Base-by-base conservation (phyloP, 352 stramenopile genomes). In the Stephanocyclus meneghinianus region DNA sequence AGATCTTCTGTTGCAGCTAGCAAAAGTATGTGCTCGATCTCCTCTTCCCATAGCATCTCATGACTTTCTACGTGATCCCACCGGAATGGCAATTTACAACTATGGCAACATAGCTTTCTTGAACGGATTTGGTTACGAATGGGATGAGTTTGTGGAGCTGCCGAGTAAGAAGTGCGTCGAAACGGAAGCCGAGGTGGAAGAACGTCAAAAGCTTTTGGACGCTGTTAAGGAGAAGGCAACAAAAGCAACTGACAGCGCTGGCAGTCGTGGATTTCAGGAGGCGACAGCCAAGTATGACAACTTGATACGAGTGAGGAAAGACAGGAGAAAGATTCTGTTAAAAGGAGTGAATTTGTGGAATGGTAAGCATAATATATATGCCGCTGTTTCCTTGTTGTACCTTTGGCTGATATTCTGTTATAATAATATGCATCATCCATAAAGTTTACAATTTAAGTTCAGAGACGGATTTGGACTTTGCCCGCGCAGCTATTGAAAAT, bases 41-140 rank as follows among this genome's bases (percentile, higher is more conserved):
- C 37, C 56, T 37, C 57, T 84, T 35, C 59, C 71, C 8, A 71
- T 84, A 11, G 77, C 77, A 67, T 84, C 77, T n/a, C 77, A 84
- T 48, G 77, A 84, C 29, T 84, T 84, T 68, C 32, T 84, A 8
- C 77, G 77, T 26, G 61, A 81, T 67, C 59, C 74, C 4, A 59
- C 56, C 18, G 66, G 47, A 26, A 44, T 76, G 29, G 71, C 77
- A 32, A 84, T 80, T 53, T 84, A 77, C 50, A 74, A 70, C 44
- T 84, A 84, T 50, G 77, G 77, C 32, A 84, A 84, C 47, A 7
- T 21, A 35, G 70, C 77, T 13, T 84, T 84, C 45, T 73, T 84
- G 51, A 40, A 51, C 63, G 71, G 55, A 21, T 84, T 84, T 59
- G 77, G 77, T 0, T 84, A 84, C 51, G 30, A 57, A 13, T 84